Percentiles rank a stretch among this genome's conserved stretches.
These are phyloP conservation scores for Solanum medicagineum DNA, from an alignment of 257 asterid species.

Conservation along the genomic window DNA sequence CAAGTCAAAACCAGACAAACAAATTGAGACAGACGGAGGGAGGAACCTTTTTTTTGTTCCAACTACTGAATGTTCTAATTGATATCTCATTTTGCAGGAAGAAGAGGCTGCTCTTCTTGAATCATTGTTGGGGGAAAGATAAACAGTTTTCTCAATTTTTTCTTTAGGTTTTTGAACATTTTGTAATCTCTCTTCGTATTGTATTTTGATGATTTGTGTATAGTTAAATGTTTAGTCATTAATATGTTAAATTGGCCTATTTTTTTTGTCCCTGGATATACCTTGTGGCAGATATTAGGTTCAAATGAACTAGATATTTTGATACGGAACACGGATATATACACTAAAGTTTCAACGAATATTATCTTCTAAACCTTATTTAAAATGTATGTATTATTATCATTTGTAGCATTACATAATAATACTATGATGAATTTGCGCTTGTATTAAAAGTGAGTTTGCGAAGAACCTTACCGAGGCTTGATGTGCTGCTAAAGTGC, in stretches of 20 bases:
- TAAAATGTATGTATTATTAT: too few relatives aligned
- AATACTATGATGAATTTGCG: too few relatives aligned
- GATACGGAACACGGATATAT: neutral
- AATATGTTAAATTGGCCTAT: neutral
- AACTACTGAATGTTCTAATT: neutral
- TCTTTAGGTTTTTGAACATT: neutral
- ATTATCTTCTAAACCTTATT: too few relatives aligned
- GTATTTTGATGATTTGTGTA: neutral
- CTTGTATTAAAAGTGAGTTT: too few relatives aligned
- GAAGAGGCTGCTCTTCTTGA: constrained; percentile 92
- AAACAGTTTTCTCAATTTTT: constrained; percentile 1
- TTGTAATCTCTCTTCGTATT: neutral
- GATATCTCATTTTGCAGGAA: constrained; percentile 41
- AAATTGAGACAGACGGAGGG: neutral
- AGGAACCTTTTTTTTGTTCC: neutral
- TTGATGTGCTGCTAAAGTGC: too few relatives aligned
- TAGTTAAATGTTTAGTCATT: neutral
- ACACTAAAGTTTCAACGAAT: too few relatives aligned
- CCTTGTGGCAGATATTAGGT: neutral
- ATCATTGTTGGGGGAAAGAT: constrained; percentile 61
- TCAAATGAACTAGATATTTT: neutral
- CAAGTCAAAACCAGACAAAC: neutral
- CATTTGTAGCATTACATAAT: too few relatives aligned
- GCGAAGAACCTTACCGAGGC: too few relatives aligned
- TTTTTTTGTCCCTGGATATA: neutral